phyloP scores from a whole-genome alignment of 345 rosid genomes.

The Euphorbia pulcherrima region DNA sequence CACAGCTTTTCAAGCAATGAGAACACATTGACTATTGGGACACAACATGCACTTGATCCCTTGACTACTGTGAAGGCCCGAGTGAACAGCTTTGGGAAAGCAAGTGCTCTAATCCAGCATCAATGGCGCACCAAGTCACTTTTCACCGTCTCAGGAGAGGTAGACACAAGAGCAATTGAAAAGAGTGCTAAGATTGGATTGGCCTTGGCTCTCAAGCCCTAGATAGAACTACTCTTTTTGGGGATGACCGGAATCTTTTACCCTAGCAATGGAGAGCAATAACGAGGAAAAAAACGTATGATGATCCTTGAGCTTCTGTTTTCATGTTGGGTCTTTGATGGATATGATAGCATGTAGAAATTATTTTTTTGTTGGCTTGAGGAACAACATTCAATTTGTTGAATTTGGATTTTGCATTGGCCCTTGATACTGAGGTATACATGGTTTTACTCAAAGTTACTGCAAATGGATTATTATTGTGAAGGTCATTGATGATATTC shows the following conservation, averaged over 20 bases:
- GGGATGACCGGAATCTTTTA: slow-evolving; percentile 12
- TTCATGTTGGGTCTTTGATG: slow-evolving; percentile 26
- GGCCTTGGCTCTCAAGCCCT: slow-evolving; percentile 85
- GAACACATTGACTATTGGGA: slow-evolving; percentile 73
- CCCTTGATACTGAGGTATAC: slow-evolving; percentile 16
- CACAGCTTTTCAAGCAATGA: slow-evolving; percentile 80
- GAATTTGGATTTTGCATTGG: background rate
- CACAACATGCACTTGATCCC: slow-evolving; percentile 86
- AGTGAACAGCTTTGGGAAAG: slow-evolving; percentile 75
- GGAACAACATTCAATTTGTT: slow-evolving; percentile 16
- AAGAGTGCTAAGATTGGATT: slow-evolving; percentile 89
- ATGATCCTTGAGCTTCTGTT: slow-evolving; percentile 2
- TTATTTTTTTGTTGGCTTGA: slow-evolving; percentile 35
- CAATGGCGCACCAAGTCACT: slow-evolving; percentile 91
- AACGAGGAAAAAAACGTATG: slow-evolving; percentile 18
- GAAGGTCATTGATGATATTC: background rate
- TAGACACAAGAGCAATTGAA: slow-evolving; percentile 83
- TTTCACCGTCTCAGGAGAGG: slow-evolving; percentile 84
- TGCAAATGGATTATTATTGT: background rate
- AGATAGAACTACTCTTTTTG: slow-evolving; percentile 12
- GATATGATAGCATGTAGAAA: slow-evolving; percentile 38
- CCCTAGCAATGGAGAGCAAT: slow-evolving; percentile 31
- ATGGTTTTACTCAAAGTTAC: background rate
- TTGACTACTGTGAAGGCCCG: slow-evolving; percentile 87
- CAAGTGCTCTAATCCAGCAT: slow-evolving; percentile 89